phyloP scores from a whole-genome alignment of 2,329 filamentous ascomycete species.

The Cytospora mali region DNA sequence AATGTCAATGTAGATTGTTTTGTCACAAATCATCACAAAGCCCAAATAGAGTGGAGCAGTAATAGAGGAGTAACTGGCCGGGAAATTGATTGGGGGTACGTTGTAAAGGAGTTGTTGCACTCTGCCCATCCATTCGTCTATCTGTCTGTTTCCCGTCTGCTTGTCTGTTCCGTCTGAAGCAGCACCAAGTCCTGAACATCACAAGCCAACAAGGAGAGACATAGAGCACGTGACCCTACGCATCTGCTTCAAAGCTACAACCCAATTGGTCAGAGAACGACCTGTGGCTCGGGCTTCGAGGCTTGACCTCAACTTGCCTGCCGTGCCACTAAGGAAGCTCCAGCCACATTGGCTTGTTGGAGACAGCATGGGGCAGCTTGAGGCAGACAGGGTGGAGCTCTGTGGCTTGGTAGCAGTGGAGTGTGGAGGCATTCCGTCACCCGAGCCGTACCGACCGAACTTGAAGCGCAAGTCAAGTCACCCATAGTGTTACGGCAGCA shows the following conservation, averaged over 20 bases:
- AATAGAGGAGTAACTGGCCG: not conserved
- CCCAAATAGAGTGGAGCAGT: not conserved
- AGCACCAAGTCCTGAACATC: not conserved
- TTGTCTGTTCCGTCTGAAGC: not conserved
- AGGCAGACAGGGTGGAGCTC: not conserved
- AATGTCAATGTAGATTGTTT: not conserved
- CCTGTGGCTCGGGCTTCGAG: not conserved
- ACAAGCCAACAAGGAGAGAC: not conserved
- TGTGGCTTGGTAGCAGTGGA: not conserved
- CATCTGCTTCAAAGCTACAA: not conserved
- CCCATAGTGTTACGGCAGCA: not conserved
- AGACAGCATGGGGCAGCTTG: no score
- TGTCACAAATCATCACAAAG: no score
- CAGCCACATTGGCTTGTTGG: not conserved
- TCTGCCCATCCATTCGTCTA: not conserved
- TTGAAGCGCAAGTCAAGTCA: not conserved
- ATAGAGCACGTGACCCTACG: not conserved
- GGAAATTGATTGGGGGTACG: not conserved
- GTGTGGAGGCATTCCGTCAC: conserved; percentile 12
- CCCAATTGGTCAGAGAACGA: not conserved
- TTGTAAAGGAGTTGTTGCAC: not conserved
- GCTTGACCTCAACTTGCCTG: no score
- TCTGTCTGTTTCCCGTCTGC: not conserved
- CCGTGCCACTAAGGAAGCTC: not conserved
- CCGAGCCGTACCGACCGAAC: not conserved